Evolutionary conservation across 345 rosid species (phyloP), one percentile per base, ranked within the genome.

Genomic region (Linum tenue): DNA sequence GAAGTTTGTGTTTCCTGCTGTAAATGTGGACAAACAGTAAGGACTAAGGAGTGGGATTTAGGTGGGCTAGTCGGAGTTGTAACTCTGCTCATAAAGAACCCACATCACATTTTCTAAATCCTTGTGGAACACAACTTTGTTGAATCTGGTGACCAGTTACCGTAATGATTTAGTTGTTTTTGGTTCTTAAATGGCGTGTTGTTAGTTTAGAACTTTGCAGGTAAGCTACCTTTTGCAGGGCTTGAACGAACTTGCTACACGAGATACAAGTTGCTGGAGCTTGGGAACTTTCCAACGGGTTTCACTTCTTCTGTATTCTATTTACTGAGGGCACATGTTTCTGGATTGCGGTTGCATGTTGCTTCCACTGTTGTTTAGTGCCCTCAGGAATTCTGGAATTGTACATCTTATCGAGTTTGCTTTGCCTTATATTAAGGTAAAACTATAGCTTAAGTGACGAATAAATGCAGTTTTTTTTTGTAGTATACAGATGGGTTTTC

Each of bases 261-360:
- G 11, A 71, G 83, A 59, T 89, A 92, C 17, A 94, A 86, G 73
- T 79, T 92, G 43, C 74, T 90, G 69, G 86, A 88, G 76, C 82
- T 86, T 12, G 91, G 96, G 84, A 62, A 9, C 60, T 60, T 2
- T 56, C 31, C 43, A 44, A 4, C 12, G 12, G 12, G 51, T 44
- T n/a, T 22, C 0, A 7, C 12, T 7, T 7, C 31, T 22, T 1
- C 31, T 22, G 31, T 22, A 22, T 22, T 22, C 31, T 22, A 22
- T 22, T 22, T 22, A 22, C 31, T 22, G 31, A 22, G 31, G 0
- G 31, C 31, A 22, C 1, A 0, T 22, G 31, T 22, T 22, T 22
- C 31, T 1, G 31, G 31, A 22, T 22, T 22, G 31, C 39, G 31
- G 31, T 22, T 22, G 31, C 31, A 22, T 22, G 31, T 22, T 22